Conservation (phyloP, 768 basidiomycete genomes). For the Mycena floridula region DNA sequence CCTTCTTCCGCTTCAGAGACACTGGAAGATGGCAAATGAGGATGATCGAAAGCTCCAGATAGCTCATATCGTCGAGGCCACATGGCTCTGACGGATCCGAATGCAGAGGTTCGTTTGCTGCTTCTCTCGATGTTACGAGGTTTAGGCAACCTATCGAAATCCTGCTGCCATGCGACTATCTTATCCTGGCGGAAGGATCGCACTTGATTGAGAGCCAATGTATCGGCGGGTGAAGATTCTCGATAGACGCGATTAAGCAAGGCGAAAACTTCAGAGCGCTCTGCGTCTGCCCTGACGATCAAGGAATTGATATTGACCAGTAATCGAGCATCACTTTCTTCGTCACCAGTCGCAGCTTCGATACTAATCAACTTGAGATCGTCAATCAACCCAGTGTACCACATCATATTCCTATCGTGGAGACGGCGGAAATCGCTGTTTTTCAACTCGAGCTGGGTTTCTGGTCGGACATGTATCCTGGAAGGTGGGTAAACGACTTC, state of each 20-base stretch:
- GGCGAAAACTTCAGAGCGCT: constrained; percentile 64
- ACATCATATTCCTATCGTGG: constrained; percentile 60
- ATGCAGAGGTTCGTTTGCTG: constrained; percentile 52
- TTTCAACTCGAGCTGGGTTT: constrained; percentile 84
- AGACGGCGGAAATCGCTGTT: constrained; percentile 84
- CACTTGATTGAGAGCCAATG: constrained; percentile 80
- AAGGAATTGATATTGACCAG: constrained; percentile 58
- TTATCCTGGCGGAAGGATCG: constrained; percentile 86
- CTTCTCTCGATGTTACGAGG: constrained; percentile 44
- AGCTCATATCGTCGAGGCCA: constrained; percentile 61
- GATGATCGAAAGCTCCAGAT: constrained; percentile 45
- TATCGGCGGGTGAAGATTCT: constrained; percentile 77
- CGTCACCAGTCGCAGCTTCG: constrained; percentile 75
- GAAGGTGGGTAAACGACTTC: constrained; percentile 90
- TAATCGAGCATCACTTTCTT: constrained; percentile 59
- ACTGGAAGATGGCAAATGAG: constrained; percentile 53
- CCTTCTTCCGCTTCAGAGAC: constrained; percentile 74
- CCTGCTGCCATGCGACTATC: constrained; percentile 94
- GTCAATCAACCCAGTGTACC: constrained; percentile 73
- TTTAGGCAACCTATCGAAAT: constrained; percentile 82
- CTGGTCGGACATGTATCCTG: constrained; percentile 78
- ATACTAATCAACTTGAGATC: constrained; percentile 73
- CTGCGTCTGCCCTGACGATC: constrained; percentile 67
- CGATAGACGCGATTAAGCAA: constrained; percentile 78
- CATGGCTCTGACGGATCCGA: constrained; percentile 65